Percentiles rank a stretch among this genome's conserved stretches.
phyloP scores from a whole-genome alignment of 345 rosid genomes.

The Syzygium jambos region DNA sequence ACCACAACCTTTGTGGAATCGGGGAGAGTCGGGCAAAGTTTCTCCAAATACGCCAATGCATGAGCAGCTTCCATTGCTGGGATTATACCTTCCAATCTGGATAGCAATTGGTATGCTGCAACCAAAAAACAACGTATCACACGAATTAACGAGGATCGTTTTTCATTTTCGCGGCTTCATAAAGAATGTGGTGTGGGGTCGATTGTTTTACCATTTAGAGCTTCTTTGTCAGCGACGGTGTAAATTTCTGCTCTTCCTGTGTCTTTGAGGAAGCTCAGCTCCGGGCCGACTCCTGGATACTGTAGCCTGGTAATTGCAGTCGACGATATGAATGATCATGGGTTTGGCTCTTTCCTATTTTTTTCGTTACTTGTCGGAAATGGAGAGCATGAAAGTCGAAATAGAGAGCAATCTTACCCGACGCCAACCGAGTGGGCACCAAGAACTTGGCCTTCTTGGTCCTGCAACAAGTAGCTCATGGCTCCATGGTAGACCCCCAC shows the following conservation, averaged over 20 bases:
- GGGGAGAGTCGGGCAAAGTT: conserved; percentile 49
- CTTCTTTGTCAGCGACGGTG: conserved; percentile 64
- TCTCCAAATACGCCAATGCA: conserved; percentile 63
- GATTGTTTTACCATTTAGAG: conserved; percentile 42
- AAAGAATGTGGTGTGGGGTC: not conserved
- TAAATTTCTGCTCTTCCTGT: conserved; percentile 57
- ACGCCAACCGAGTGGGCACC: conserved; percentile 52
- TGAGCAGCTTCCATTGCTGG: conserved; percentile 78
- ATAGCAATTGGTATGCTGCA: conserved; percentile 43
- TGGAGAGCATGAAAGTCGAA: not conserved
- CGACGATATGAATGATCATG: not conserved
- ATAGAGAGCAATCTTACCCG: conserved; percentile 29
- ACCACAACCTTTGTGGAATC: conserved; percentile 55
- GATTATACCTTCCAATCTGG: conserved; percentile 69
- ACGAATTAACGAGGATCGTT: not conserved
- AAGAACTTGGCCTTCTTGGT: conserved; percentile 63
- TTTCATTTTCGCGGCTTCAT: not conserved
- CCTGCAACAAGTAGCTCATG: conserved; percentile 71
- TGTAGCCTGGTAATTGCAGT: conserved; percentile 37
- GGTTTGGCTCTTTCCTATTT: no score
- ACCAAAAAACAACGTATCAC: not conserved
- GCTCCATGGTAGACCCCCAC: conserved; percentile 86
- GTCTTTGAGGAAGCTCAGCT: conserved; percentile 64
- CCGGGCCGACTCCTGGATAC: conserved; percentile 83
- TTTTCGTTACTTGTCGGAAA: not conserved